A percentile compares a stretch with the other conserved stretches of the same genome.
Evolutionary conservation across 2,329 filamentous ascomycete genomes (phyloP).

Genomic region (Verticillium nonalfalfae): DNA sequence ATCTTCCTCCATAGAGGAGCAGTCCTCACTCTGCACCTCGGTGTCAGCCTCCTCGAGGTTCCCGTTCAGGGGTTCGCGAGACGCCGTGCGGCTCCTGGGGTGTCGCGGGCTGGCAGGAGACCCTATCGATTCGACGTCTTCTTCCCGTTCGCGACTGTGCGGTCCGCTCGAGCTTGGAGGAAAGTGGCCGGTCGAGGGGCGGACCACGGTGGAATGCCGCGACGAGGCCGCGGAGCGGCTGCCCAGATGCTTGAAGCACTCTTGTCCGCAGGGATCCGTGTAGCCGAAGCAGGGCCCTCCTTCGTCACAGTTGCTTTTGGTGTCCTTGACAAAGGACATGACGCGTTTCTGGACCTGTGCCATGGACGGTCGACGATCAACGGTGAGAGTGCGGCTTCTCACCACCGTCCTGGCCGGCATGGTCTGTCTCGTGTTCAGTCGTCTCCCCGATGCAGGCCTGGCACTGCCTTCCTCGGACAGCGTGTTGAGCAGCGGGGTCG

Average conservation of each 20-base stretch:
- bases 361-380: constrained; percentile 47
- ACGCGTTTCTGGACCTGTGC: constrained; percentile 48
- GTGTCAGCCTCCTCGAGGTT: constrained; percentile 13
- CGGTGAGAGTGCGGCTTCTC: constrained; percentile 18
- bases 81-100: constrained; percentile 29
- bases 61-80: constrained; percentile 27
- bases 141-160: constrained; percentile 13
- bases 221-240: constrained; percentile 26
- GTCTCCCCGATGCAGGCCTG: constrained; percentile 17
- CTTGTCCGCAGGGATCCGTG: constrained; percentile 58
- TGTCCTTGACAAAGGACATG: constrained; percentile 60
- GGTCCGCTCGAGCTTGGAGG: constrained; percentile 20
- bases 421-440: constrained; percentile 12
- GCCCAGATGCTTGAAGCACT: constrained; percentile 55
- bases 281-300: constrained; percentile 57
- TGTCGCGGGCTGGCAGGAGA: constrained; percentile 23
- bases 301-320: constrained; percentile 56
- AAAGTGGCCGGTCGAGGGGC: constrained; percentile 32
- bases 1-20: constrained; percentile 21
- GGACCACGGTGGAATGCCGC: constrained; percentile 29
- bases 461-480: constrained; percentile 18
- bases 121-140: constrained; percentile 18
- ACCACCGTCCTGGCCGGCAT: constrained; percentile 5
- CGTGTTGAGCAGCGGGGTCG: constrained; percentile 39
- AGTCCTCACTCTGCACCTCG: constrained; percentile 13